Evolutionary conservation across 306 rosid species (phyloP).

Genomic region (Argentina anserina): DNA sequence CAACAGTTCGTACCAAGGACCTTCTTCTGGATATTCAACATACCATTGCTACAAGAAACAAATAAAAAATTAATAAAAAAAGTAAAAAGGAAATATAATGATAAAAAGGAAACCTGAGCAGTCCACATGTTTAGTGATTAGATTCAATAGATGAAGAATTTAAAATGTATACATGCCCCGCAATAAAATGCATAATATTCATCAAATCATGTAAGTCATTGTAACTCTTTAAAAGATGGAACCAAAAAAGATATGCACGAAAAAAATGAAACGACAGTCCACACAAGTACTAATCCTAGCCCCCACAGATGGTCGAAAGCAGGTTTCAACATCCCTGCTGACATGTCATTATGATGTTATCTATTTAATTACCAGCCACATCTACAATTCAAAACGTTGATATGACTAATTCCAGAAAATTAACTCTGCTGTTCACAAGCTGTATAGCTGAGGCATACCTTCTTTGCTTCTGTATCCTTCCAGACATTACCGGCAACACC

Average conservation of each 20-base stretch:
- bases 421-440: neutral
- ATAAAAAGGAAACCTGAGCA: neutral
- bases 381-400: neutral
- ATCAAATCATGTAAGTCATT: neutral
- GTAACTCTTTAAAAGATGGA: neutral
- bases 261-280: neutral
- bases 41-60: slow-evolving; percentile 71
- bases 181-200: neutral
- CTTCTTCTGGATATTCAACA: slow-evolving; percentile 80
- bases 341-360: neutral
- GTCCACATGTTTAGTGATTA: slow-evolving; percentile 22
- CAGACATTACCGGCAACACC: slow-evolving; percentile 97
- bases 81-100: neutral
- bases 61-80: neutral
- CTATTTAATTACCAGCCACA: neutral
- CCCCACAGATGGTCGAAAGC: neutral
- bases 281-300: neutral
- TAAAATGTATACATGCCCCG: neutral
- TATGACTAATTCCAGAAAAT: neutral
- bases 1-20: slow-evolving; percentile 93
- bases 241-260: neutral
- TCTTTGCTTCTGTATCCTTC: slow-evolving; percentile 96
- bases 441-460: slow-evolving; percentile 46
- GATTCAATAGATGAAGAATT: neutral
- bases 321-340: neutral